Percentiles rank a stretch among this genome's conserved stretches.
phyloP scores from a whole-genome alignment of 2,329 filamentous ascomycete species.

The Sordariomycetes sp. region DNA sequence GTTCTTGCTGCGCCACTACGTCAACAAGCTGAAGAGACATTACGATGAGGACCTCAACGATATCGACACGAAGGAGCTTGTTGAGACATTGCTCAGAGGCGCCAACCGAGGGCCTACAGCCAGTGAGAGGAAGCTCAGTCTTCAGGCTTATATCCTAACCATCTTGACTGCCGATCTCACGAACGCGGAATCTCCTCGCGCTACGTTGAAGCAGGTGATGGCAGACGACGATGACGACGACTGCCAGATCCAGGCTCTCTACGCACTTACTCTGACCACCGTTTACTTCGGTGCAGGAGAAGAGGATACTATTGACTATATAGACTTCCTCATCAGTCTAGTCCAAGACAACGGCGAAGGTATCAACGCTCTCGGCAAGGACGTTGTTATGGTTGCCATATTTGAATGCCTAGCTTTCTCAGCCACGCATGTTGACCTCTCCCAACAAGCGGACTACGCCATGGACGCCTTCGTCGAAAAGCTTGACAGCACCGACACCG shows the following conservation, averaged over 20 bases:
- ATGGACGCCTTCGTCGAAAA: slow-evolving; percentile 80
- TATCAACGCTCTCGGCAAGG: slow-evolving; percentile 63
- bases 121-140: slow-evolving; percentile 59
- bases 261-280: slow-evolving; percentile 61
- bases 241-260: slow-evolving; percentile 60
- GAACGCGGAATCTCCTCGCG: slow-evolving; percentile 18
- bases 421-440: slow-evolving; percentile 65
- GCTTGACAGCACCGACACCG: slow-evolving; percentile 63
- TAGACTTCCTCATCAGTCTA: slow-evolving; percentile 70
- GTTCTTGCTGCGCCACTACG: slow-evolving; percentile 21
- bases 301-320: slow-evolving; percentile 59
- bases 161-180: slow-evolving; percentile 50
- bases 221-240: slow-evolving; percentile 53
- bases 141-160: slow-evolving; percentile 65
- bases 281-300: slow-evolving; percentile 67
- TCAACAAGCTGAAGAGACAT: slow-evolving; percentile 43
- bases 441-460: slow-evolving; percentile 59
- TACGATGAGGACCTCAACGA: slow-evolving; percentile 24
- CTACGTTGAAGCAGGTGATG: slow-evolving; percentile 23
- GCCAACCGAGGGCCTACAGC: slow-evolving; percentile 60
- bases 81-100: slow-evolving; percentile 60
- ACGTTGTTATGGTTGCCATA: slow-evolving; percentile 62
- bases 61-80: slow-evolving; percentile 47
- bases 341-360: slow-evolving; percentile 69
- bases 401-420: slow-evolving; percentile 74